Base-by-base conservation (phyloP, 179 eudicot species). In the Beta macrorhiza region DNA sequence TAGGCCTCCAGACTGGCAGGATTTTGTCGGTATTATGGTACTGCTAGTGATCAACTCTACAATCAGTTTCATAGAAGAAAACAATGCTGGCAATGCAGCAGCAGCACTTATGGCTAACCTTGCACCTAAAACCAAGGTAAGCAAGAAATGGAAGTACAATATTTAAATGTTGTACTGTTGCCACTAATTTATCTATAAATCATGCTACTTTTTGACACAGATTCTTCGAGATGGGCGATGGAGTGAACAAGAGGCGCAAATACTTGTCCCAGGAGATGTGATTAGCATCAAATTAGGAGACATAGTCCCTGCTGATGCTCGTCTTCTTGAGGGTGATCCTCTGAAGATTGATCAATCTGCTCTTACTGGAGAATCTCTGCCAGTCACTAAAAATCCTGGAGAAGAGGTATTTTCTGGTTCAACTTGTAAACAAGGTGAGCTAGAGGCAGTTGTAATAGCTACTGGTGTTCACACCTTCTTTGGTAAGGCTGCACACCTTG, bases 61-160 rank as follows among this genome's bases (percentile, higher is more conserved):
- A 1, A 93, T 93, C 84, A 92, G 97, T 87, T 93, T 91, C 85
- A 92, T 91, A 67, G 98, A 93, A 89, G 98, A 93, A 81, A 93
- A 93, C 89, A 92, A 91, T 82, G 98, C 98, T 22, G 98, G 98
- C 5, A 92, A 93, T 77, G 98, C 98, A 55, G 98, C 98, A 44
- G 97, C 98, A 0, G 93, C 98, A 5, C 98, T 94, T 80, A 94
- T 94, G 98, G 97, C 97, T 82, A 92, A 92, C 83, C 97, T 94
- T 78, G 98, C 98, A 79, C 97, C 97, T n/a, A 92, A 94, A 74
- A 90, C 98, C 14, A 92, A 92, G 89, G 96, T 91, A 88, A 62
- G 61, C 44, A 45, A 8, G 17, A 61, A 5, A 45, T 19, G 52
- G 51, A 45, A 52, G 13, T 61, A 42, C 12, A 12, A 45, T 7